Base-by-base conservation (phyloP, 192 early-diverging fungal species). In the Rhizoclosmatium globosum region DNA sequence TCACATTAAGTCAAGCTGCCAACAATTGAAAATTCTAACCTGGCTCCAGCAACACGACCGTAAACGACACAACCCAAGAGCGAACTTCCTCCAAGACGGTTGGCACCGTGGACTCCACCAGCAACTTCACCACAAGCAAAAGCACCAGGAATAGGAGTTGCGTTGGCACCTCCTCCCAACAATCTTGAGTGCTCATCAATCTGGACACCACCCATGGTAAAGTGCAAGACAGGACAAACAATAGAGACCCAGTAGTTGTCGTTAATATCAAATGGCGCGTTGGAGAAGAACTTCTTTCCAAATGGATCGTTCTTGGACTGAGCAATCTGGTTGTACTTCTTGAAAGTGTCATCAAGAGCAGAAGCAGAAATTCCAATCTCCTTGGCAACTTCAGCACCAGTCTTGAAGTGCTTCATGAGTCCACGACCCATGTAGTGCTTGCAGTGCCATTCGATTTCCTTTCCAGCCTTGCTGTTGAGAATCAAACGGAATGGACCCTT, bases 11-110 rank as follows among this genome's bases (percentile, higher is more conserved):
- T 3, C 42, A 47, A 15, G 68, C 11, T 15, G 38, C n/a, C 4
- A 66, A 71, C 31, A 31, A 31, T 31, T 31, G n/a, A 31, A 31
- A 78, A 78, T 31, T 50, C 47, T 42, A 38, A 82, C 79, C 72
- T 85, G 50, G 84, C 79, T 83, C 97, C 97, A 67, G 97, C 94
- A 60, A 96, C 95, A 79, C 97, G 93, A 39, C 97, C 97, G 88
- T 93, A 98, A 58, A 98, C 97, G 15, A 97, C 96, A 80, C 97
- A 98, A 64, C 94, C 96, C 60, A 98, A 85, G n/a, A 98, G 86
- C 44, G 95, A 97, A 64, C 93, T 93, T 59, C 97, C 97, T 76
- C 93, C 97, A 21, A 98, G 92, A 83, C 96, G 95, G 88, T 98
- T 98, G 71, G 95, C 96, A 58, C 96, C 96, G 80, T 98, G 96